Conservation (phyloP, 345 rosid species). For the Leavenworthia alabamica region DNA sequence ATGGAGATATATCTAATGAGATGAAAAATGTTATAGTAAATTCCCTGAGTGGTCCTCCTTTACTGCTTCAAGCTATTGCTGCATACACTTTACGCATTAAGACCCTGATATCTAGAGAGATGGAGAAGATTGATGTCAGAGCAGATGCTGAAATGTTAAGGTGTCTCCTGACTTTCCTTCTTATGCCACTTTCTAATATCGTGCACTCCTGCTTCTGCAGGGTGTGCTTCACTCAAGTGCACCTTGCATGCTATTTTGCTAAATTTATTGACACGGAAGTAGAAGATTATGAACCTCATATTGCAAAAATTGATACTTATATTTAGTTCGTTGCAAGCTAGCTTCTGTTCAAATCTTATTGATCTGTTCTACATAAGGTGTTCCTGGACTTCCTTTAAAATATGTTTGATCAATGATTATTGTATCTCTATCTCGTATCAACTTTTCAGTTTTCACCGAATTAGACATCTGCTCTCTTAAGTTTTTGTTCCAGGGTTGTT, state of each 20-base stretch:
- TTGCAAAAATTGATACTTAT: conserved; percentile 7
- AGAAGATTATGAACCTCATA: not conserved
- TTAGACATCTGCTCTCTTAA: not conserved
- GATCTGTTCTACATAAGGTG: not conserved
- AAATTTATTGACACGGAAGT: not conserved
- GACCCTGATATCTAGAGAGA: conserved; percentile 67
- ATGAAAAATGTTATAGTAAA: conserved; percentile 51
- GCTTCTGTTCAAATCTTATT: not conserved
- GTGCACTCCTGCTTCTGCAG: not conserved
- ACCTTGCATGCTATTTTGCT: conserved; percentile 3
- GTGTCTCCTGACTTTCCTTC: conserved; percentile 28
- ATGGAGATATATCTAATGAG: conserved; percentile 74
- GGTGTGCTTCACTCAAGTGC: conserved; percentile 3
- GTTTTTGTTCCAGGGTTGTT: not conserved
- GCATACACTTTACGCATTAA: conserved; percentile 57
- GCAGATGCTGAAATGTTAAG: conserved; percentile 89
- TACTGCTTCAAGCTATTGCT: conserved; percentile 69
- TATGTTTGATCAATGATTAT: not conserved
- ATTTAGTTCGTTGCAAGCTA: not conserved
- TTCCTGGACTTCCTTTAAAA: not conserved
- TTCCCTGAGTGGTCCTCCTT: conserved; percentile 73
- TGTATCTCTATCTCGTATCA: not conserved
- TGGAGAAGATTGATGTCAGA: conserved; percentile 76
- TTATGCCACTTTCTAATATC: conserved; percentile 1
- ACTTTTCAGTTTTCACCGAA: not conserved